Evolutionary conservation across 345 rosid genomes (phyloP).

Genomic region (Bruguiera parviflora): DNA sequence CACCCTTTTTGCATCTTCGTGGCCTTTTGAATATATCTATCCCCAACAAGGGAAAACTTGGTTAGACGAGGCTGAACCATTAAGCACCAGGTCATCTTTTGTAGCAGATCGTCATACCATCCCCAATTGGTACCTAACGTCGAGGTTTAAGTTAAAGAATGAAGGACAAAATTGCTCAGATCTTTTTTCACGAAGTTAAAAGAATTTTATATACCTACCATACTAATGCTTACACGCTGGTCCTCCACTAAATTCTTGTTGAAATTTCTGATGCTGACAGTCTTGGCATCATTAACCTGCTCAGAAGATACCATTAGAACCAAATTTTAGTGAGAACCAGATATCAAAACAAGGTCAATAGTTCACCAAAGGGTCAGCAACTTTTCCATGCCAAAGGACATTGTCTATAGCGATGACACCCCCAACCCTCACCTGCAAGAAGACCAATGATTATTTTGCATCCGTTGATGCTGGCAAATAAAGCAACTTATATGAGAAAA

Average conservation of each 20-base stretch:
- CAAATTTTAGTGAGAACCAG: conserved; percentile 1
- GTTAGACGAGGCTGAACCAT: not conserved
- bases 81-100: conserved; percentile 42
- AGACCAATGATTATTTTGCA: conserved; percentile 9
- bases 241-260: conserved; percentile 65
- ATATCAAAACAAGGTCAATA: not conserved
- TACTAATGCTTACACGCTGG: conserved; percentile 69
- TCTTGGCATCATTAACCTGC: conserved; percentile 77
- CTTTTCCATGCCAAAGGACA: conserved; percentile 97
- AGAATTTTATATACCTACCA: conserved; percentile 44
- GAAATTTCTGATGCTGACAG: conserved; percentile 69
- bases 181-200: conserved; percentile 3
- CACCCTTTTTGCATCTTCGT: not conserved
- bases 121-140: conserved; percentile 79
- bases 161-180: not conserved
- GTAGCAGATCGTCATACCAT: conserved; percentile 83
- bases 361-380: conserved; percentile 71
- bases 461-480: not conserved
- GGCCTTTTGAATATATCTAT: too few species aligned
- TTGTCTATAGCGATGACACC: conserved; percentile 86
- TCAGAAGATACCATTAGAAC: conserved; percentile 7
- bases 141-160: not conserved
- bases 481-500: conserved; percentile 1
- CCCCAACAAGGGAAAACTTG: not conserved
- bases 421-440: conserved; percentile 64